Evolutionary conservation across 148 eudicot genomes (phyloP).

Genomic region (Spergularia marina): DNA sequence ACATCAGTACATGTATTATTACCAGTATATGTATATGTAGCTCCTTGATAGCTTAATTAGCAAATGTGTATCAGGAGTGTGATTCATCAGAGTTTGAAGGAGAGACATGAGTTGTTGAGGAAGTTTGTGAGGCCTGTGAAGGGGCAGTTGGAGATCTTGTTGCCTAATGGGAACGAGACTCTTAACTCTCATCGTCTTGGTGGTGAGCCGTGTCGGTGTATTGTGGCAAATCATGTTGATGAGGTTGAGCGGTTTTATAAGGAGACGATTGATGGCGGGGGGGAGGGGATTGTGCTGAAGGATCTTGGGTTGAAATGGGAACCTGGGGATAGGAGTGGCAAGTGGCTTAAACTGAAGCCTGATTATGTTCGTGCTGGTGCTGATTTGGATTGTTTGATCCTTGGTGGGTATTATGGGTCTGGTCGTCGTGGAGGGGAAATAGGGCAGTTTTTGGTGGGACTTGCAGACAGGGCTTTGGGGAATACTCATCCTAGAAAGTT

Average conservation of each 20-base stretch:
- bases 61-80: conserved; percentile 28
- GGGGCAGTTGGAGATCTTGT: conserved; percentile 72
- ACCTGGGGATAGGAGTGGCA: conserved; percentile 82
- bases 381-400: conserved; percentile 86
- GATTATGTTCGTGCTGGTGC: conserved; percentile 81
- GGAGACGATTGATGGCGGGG: conserved; percentile 73
- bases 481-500: conserved; percentile 66
- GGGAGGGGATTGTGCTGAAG: conserved; percentile 85
- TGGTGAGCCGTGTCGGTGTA: conserved; percentile 81
- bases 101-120: conserved; percentile 68
- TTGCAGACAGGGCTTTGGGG: conserved; percentile 72
- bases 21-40: no score
- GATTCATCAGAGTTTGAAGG: conserved; percentile 83
- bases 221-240: conserved; percentile 58
- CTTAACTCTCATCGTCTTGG: conserved; percentile 52
- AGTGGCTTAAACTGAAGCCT: conserved; percentile 94
- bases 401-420: conserved; percentile 97
- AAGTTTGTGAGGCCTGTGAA: conserved; percentile 73
- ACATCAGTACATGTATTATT: no score
- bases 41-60: no score
- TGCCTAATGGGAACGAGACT: conserved; percentile 57
- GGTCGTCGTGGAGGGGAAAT: conserved; percentile 97
- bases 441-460: conserved; percentile 88
- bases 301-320: conserved; percentile 95
- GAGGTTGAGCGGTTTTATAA: conserved; percentile 77